Base-by-base conservation (phyloP, 345 rosid genomes). In the Eucalyptus melliodora region DNA sequence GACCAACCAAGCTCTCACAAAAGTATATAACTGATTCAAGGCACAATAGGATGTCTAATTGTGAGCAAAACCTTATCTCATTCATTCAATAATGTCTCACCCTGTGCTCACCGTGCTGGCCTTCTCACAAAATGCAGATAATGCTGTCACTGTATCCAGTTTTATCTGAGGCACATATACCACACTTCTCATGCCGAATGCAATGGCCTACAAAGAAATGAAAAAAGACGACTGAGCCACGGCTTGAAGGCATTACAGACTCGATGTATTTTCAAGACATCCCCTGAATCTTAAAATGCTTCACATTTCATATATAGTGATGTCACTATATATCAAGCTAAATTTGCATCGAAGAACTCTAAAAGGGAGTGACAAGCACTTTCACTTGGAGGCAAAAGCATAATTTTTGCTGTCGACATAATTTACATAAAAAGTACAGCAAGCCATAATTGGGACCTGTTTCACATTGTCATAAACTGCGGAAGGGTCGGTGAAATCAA, bases 41-140 rank as follows among this genome's bases (percentile, higher is more conserved):
- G 77, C 9, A 8, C 27, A 65, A 42, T 59, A 50, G 86, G 12
- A 47, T 14, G 81, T 27, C 56, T 23, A 40, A 34, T 45, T 26
- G 34, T 30, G 77, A 87, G 81, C 55, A 24, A 47, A 47, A 67
- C 24, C 16, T 40, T 40, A 42, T 55, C 31, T 24, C 50, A 80
- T 80, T 53, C 23, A 3, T 59, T 49, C 40, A 90, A 87, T 24
- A 92, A 88, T 81, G 80, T 93, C 99, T 96, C 99, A 95, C 96
- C 99, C 96, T 91, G 90, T 93, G 97, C 99, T 97, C 98, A 97
- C 98, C 99, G 92, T 98, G 96, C 97, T 96, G 94, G 99, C 98
- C 92, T 97, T 97, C 89, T 97, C 98, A 89, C 98, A 97, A 53
- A 97, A 92, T 90, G 95, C 95, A 49, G 98, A 97, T 86, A 97